A percentile compares a stretch with the other conserved stretches of the same genome.
These are phyloP conservation scores for Achlya hypogyna DNA, from an alignment of 352 stramenopile genomes.

Conservation along the genomic window DNA sequence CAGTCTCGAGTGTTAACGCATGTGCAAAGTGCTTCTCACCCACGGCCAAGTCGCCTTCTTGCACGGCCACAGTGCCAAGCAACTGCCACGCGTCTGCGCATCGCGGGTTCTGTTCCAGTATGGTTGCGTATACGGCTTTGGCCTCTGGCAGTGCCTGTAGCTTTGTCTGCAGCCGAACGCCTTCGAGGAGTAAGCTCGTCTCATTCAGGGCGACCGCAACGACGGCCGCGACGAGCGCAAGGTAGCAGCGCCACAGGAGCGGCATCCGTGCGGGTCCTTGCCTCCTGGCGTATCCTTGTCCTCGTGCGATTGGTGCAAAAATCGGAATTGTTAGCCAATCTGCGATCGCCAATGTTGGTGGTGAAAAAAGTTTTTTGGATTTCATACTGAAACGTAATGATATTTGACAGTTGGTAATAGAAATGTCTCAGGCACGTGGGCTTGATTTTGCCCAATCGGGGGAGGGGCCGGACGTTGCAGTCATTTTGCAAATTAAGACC, in stretches of 20 bases:
- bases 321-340: background rate
- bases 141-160: background rate
- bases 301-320: background rate
- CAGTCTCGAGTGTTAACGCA: background rate
- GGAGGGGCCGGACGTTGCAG: background rate
- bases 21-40: constrained; percentile 7
- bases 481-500: constrained; percentile 7
- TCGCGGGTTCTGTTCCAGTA: background rate
- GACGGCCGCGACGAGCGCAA: no score
- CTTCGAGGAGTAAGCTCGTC: background rate
- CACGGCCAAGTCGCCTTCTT: constrained; percentile 2
- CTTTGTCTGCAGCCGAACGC: background rate
- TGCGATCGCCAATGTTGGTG: background rate
- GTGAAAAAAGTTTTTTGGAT: background rate
- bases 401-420: background rate
- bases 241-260: background rate
- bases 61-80: background rate
- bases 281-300: background rate
- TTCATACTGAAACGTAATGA: constrained; percentile 10
- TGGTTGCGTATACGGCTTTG: background rate
- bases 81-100: constrained; percentile 1
- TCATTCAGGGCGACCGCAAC: background rate
- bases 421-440: background rate
- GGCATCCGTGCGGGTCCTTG: background rate
- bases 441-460: background rate